Conservation (phyloP, 345 rosid species). For the Arabis hirsuta region DNA sequence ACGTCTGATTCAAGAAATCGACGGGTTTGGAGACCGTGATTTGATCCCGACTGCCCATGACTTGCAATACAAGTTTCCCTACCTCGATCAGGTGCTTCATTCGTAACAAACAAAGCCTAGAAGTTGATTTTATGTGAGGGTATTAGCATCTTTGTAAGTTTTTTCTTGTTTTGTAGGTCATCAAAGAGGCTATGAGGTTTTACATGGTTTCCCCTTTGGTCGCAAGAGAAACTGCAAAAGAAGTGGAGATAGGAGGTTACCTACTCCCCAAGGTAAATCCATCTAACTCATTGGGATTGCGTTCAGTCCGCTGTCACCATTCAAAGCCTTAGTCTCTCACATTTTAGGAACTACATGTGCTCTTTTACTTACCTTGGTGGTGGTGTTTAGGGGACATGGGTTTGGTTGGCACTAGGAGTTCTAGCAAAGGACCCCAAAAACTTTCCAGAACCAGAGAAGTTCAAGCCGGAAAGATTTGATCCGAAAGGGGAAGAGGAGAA, state of each 20-base stretch:
- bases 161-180: slow-evolving; percentile 53
- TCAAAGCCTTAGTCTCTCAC: neutral
- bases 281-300: neutral
- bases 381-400: slow-evolving; percentile 80
- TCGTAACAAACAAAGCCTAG: neutral
- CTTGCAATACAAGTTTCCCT: slow-evolving; percentile 73
- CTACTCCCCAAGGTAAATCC: slow-evolving; percentile 74
- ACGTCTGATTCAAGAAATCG: slow-evolving; percentile 72
- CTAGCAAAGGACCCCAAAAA: slow-evolving; percentile 86
- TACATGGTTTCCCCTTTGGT: slow-evolving; percentile 83
- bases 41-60: slow-evolving; percentile 63
- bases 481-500: slow-evolving; percentile 81
- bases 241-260: slow-evolving; percentile 84
- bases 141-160: slow-evolving; percentile 1
- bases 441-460: slow-evolving; percentile 85
- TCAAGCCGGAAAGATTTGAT: slow-evolving; percentile 84
- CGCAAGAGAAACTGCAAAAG: slow-evolving; percentile 80
- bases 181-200: slow-evolving; percentile 86
- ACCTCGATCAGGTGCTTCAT: slow-evolving; percentile 68
- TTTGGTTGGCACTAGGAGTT: slow-evolving; percentile 90
- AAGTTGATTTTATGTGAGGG: neutral
- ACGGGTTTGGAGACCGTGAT: slow-evolving; percentile 63
- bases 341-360: neutral
- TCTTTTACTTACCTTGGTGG: neutral
- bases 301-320: neutral